Conservation (phyloP, 2,329 filamentous ascomycete species). For the Bertia moriformis region DNA sequence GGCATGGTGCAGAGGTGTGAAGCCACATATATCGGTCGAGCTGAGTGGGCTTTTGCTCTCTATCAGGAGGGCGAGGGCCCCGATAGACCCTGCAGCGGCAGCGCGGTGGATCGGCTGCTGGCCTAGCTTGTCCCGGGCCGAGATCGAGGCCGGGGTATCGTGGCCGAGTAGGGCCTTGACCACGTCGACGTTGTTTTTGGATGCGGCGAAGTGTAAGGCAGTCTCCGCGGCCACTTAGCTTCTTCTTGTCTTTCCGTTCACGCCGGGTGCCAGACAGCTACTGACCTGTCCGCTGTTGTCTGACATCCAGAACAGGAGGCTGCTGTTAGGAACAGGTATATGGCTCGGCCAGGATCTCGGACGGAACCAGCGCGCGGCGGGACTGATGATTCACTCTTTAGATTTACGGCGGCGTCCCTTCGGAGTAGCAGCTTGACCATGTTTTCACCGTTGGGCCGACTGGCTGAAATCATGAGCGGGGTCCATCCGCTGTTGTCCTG, state of each 20-base stretch:
- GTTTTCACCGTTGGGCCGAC: conserved; percentile 56
- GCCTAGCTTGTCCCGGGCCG: conserved; percentile 72
- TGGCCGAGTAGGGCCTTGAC: conserved; percentile 63
- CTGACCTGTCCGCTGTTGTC: conserved; percentile 51
- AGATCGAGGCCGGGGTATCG: conserved; percentile 56
- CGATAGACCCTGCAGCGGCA: conserved; percentile 76
- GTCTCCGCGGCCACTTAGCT: no score
- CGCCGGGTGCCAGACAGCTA: background rate
- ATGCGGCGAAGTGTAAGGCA: conserved; percentile 78
- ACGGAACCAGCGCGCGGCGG: no score
- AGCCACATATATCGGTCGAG: conserved; percentile 66
- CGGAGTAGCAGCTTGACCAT: conserved; percentile 53
- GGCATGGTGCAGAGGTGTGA: conserved; percentile 81
- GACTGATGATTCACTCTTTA: conserved; percentile 39
- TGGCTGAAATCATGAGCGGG: conserved; percentile 68
- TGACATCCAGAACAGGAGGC: conserved; percentile 14
- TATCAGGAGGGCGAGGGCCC: conserved; percentile 69
- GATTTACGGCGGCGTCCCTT: conserved; percentile 58
- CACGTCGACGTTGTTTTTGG: conserved; percentile 73
- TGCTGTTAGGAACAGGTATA: no score
- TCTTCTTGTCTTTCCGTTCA: conserved; percentile 2
- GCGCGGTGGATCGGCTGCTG: conserved; percentile 85
- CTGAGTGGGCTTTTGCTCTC: conserved; percentile 69
- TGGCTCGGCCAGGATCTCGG: no score
- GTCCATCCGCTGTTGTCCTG: conserved; percentile 75